Evolutionary conservation across 2,329 filamentous ascomycete species (phyloP), one percentile per base, ranked within the genome.

Genomic region (Tolypocladium tundrense): DNA sequence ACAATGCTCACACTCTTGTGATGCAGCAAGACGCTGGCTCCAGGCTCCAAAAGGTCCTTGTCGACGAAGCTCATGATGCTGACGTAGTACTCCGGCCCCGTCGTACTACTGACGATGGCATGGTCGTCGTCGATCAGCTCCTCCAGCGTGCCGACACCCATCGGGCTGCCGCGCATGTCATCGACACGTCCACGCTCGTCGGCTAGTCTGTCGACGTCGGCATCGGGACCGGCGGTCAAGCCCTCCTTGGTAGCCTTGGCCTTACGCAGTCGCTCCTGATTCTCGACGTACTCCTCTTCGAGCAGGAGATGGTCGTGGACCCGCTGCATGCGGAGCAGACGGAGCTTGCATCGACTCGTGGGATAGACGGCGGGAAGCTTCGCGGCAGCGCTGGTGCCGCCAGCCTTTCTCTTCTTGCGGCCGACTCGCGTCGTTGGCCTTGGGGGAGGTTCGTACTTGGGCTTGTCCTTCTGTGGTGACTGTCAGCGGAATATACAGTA

Each of bases 61-160:
- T 99, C 94, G 64, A 99, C 94, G 69, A 99, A 99, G 57, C 93
- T 97, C 94, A 97, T 97, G 82, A 99, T 99, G 66, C 92, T 97
- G 64, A 99, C 94, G 73, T 97, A 99, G 82, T 96, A 99, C 74
- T 99, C 94, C 1, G 94, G 94, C 0, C 94, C 94, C 8, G 94
- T 97, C 0, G 94, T 95, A 72, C 91, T 96, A 21, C 92, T 97
- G 41, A 99, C 94, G 69, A 99, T 99, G 61, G 94, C 94, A 69
- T 99, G 94, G 77, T 99, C 94, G 72, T 99, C 94, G 69, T 99
- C 94, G 70, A 99, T 99, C 79, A 99, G 88, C 79, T 99, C 94
- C 75, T 99, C 94, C 65, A 99, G 79, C 59, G 94, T 97, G 62
- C 94, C 94, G 50, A 99, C 94, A 24, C 94, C 92, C 94, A 99